Evolutionary conservation across 176 grass and related monocot genomes (phyloP), one percentile per base, ranked within the genome.

Genomic region (Dendrocalamus sinicus): DNA sequence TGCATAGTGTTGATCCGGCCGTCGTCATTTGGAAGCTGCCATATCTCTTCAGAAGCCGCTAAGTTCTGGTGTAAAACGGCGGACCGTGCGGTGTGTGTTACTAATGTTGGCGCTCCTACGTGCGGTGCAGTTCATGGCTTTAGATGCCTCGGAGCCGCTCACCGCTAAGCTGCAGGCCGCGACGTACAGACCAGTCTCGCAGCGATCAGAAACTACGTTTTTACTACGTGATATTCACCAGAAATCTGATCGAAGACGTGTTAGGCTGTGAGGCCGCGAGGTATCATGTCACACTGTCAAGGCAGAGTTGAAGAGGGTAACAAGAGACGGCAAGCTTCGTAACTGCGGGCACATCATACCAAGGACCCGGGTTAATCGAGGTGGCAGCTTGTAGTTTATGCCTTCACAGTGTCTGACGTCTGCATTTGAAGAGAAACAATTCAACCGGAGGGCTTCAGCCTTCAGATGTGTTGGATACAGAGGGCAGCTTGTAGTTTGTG

Each of bases 311-410:
- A 85, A 48, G 82, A 58, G 61, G 52, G 45, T 0, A 22, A 48
- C 50, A 12, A 50, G 76, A 60, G 61, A 68, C 50, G 75, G 75
- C 60, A n/a, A 73, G 19, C 37, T 12, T 73, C 45, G 73, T 72
- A 65, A 84, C 47, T 45, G 57, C 81, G 84, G 87, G 55, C 79
- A 62, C 64, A 70, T 88, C 79, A 69, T 7, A 30, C 30, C 72
- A 47, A 22, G 11, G 28, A 35, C 11, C 20, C 22, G 20, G 73
- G 80, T 6, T 79, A 46, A 45, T 32, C 30, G 30, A 32, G 30
- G 30, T 32, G 30, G 30, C 30, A 32, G 30, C 30, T 32, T 32
- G 30, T 32, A 32, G 30, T 32, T 32, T 32, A 32, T 32, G 30
- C 30, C 30, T 32, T 32, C 30, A 32, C 2, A 32, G 30, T 2